phyloP scores from a whole-genome alignment of 1,284 basidiomycete genomes.

The Puccinia horiana region DNA sequence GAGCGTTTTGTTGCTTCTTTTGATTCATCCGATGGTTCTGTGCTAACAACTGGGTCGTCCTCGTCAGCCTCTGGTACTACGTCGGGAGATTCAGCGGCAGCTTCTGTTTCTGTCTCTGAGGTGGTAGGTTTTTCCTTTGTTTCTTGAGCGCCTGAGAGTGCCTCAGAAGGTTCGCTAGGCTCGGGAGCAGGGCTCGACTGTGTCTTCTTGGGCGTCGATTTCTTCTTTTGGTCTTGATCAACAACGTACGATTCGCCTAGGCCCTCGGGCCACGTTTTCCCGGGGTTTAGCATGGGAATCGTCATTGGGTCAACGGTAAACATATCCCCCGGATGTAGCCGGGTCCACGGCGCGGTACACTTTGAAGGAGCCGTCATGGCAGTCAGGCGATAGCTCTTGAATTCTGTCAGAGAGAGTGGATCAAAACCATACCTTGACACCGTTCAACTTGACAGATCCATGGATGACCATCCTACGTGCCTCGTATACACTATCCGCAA shows the following conservation, averaged over 20 bases:
- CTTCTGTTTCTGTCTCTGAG: not conserved
- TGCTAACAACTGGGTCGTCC: slow-evolving; percentile 49
- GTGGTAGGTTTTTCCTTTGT: not conserved
- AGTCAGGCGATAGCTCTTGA: slow-evolving; percentile 4
- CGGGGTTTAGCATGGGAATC: slow-evolving; percentile 69
- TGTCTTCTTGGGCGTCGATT: slow-evolving; percentile 57
- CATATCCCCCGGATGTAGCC: slow-evolving; percentile 90
- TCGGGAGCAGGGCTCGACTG: slow-evolving; percentile 26
- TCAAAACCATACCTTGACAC: slow-evolving; percentile 68
- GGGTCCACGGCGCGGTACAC: slow-evolving; percentile 83
- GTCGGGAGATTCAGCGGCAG: not conserved
- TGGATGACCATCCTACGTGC: slow-evolving; percentile 82
- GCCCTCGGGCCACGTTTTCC: slow-evolving; percentile 53
- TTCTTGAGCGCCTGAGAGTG: not conserved
- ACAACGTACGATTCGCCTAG: slow-evolving; percentile 49
- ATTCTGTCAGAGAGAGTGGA: not conserved
- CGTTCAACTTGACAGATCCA: slow-evolving; percentile 85
- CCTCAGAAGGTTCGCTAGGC: slow-evolving; percentile 50
- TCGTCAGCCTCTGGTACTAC: slow-evolving; percentile 43
- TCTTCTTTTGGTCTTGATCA: slow-evolving; percentile 53
- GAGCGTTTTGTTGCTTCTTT: slow-evolving; percentile 51
- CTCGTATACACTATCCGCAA: slow-evolving; percentile 85
- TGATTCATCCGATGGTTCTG: slow-evolving; percentile 50
- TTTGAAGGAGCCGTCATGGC: slow-evolving; percentile 57
- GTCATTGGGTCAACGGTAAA: slow-evolving; percentile 80